These are phyloP conservation scores for Fusarium sororula DNA, from an alignment of 2,329 filamentous ascomycete species.

Conservation along the genomic window DNA sequence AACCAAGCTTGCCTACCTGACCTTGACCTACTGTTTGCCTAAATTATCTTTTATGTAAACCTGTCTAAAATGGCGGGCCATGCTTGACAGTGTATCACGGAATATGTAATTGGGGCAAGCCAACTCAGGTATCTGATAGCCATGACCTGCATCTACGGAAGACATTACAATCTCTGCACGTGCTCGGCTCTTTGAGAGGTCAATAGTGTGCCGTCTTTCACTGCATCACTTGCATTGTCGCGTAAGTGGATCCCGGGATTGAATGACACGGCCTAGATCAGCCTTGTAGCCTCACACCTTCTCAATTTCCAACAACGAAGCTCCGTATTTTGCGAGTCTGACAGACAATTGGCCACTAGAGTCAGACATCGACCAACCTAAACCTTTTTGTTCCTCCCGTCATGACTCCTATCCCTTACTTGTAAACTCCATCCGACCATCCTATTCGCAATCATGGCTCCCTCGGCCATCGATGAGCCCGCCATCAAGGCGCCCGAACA, in stretches of 20 bases:
- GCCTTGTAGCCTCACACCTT: slow-evolving; percentile 50
- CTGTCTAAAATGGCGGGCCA: background rate
- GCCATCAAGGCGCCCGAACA: slow-evolving; percentile 48
- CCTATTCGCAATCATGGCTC: slow-evolving; percentile 55
- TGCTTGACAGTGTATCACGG: background rate
- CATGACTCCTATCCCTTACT: slow-evolving; percentile 30
- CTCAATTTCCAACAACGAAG: slow-evolving; percentile 36
- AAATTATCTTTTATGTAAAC: background rate
- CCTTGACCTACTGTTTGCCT: background rate
- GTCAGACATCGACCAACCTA: slow-evolving; percentile 12
- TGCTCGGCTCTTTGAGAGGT: background rate
- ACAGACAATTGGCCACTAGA: slow-evolving; percentile 43
- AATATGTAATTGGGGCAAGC: background rate
- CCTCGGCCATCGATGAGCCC: slow-evolving; percentile 61
- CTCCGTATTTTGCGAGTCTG: slow-evolving; percentile 26
- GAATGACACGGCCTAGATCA: slow-evolving; percentile 41
- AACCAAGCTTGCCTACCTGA: background rate
- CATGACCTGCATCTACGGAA: background rate
- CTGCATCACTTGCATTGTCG: background rate
- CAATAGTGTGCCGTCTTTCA: background rate
- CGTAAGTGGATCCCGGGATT: slow-evolving; percentile 34
- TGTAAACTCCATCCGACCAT: slow-evolving; percentile 5
- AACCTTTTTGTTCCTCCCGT: slow-evolving; percentile 3
- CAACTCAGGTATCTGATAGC: background rate
- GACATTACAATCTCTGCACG: background rate